Conservation (phyloP, 78 protist genomes). For the Diacronema lutheri region DNA sequence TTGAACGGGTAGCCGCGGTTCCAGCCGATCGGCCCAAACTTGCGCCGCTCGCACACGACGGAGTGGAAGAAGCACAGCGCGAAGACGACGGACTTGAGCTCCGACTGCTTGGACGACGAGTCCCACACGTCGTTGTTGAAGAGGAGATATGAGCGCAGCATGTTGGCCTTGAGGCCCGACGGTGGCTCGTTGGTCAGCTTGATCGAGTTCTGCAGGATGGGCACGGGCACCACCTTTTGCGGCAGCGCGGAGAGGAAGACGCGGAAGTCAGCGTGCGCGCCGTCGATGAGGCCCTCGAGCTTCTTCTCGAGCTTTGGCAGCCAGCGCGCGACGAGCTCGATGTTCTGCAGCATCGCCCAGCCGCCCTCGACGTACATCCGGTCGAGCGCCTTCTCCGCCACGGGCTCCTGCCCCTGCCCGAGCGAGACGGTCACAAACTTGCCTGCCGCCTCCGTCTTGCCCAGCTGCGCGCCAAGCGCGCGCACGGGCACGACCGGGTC, state of each 20-base stretch:
- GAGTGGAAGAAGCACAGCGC: constrained; percentile 87
- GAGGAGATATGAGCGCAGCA: constrained; percentile 61
- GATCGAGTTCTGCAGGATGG: constrained; percentile 58
- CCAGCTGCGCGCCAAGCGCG: constrained; percentile 52
- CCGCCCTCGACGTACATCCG: constrained; percentile 35
- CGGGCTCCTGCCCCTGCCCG: constrained; percentile 89
- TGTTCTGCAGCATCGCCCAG: constrained; percentile 83
- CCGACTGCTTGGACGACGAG: constrained; percentile 60
- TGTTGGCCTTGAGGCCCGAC: constrained; percentile 75
- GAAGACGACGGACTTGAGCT: constrained; percentile 70
- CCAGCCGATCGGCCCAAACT: constrained; percentile 92
- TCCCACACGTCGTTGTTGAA: constrained; percentile 76
- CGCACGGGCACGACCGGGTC: constrained; percentile 76
- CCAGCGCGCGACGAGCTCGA: constrained; percentile 80
- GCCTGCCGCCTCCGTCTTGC: constrained; percentile 39
- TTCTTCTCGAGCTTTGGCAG: constrained; percentile 67
- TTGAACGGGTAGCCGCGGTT: constrained; percentile 82
- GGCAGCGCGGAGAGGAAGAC: constrained; percentile 70
- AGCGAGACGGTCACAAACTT: constrained; percentile 63
- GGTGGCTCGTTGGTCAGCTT: constrained; percentile 94
- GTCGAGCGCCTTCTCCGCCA: constrained; percentile 66
- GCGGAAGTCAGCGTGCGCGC: constrained; percentile 56
- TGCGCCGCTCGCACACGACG: constrained; percentile 79
- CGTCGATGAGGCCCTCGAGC: constrained; percentile 38
- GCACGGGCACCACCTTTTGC: constrained; percentile 49